Evolutionary conservation across 1,139 yeast species (phyloP).

Genomic region (Torulaspora pretoriensis): DNA sequence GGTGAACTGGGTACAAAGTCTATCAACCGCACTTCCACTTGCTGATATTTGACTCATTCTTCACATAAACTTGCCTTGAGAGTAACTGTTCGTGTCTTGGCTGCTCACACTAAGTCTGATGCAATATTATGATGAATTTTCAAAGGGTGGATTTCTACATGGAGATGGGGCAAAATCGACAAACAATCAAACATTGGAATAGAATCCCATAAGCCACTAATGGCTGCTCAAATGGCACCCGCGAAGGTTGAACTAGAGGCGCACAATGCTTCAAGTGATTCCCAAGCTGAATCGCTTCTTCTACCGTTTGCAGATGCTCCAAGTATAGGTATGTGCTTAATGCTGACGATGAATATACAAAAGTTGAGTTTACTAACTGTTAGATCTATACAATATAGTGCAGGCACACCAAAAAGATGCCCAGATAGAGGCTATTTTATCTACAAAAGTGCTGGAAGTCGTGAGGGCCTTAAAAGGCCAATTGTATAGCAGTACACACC

Average conservation of each 20-base stretch:
- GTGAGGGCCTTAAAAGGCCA: constrained; percentile 50
- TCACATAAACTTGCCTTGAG: not conserved
- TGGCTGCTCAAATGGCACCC: not conserved
- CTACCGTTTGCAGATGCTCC: constrained; percentile 45
- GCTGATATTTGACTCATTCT: not conserved
- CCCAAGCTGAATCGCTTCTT: constrained; percentile 2
- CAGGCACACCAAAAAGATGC: constrained; percentile 88
- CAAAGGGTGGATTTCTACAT: constrained; percentile 5
- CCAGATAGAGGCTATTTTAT: constrained; percentile 57
- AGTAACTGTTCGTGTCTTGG: not conserved
- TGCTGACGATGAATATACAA: not conserved
- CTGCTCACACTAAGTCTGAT: not conserved
- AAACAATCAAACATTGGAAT: not conserved
- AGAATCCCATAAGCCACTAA: not conserved
- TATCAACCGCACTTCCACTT: constrained; percentile 10
- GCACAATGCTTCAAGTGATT: not conserved
- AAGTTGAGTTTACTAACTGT: constrained; percentile 17
- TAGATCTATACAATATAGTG: constrained; percentile 35
- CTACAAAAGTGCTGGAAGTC: constrained; percentile 53
- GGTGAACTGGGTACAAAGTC: constrained; percentile 18
- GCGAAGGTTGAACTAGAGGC: not conserved
- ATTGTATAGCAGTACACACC: constrained; percentile 59
- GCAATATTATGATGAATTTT: not conserved
- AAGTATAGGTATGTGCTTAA: constrained; percentile 38
- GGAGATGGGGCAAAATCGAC: not conserved